phyloP scores from a whole-genome alignment of 2,329 filamentous ascomycete species.

The Graphilbum fragrans region DNA sequence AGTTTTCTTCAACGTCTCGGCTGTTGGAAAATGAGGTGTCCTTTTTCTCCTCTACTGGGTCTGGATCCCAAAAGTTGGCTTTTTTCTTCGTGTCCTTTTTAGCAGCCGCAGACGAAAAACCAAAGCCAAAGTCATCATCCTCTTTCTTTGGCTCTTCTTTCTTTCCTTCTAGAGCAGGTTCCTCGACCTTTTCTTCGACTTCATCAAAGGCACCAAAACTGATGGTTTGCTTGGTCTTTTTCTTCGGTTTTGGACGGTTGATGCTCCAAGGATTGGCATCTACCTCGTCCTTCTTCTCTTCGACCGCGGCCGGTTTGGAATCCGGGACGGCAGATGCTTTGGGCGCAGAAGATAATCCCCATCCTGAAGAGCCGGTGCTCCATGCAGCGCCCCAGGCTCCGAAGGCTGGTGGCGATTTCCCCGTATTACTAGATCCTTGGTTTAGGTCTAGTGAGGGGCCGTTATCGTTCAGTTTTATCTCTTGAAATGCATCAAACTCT shows the following conservation, averaged over 20 bases:
- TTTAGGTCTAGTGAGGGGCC: constrained; percentile 35
- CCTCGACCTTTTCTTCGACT: constrained; percentile 20
- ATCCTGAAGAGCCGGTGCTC: constrained; percentile 21
- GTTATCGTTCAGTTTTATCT: constrained; percentile 53
- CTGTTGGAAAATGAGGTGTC: constrained; percentile 12
- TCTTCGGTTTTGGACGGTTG: constrained; percentile 36
- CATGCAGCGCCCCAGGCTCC: constrained; percentile 50
- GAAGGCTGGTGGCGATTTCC: constrained; percentile 29
- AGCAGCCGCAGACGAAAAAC: constrained; percentile 15
- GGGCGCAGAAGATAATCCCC: constrained; percentile 27
- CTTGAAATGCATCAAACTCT: constrained; percentile 48
- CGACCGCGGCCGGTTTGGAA: constrained; percentile 8
- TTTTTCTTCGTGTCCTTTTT: constrained; percentile 35
- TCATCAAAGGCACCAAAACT: constrained; percentile 36
- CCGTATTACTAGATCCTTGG: constrained; percentile 36
- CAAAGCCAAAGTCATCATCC: constrained; percentile 18
- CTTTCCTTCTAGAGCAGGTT: constrained; percentile 8
- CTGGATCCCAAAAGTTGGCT: constrained; percentile 22
- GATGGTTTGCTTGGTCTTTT: constrained; percentile 31
- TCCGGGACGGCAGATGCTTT: constrained; percentile 6
- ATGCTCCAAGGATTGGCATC: constrained; percentile 38
- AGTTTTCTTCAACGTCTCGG: constrained; percentile 16
- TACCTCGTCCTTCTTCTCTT: constrained; percentile 27
- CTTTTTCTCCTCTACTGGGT: constrained; percentile 21
- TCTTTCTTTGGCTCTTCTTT: constrained; percentile 19